phyloP scores from a whole-genome alignment of 805 yeast genomes.

The Alloascoidea hylecoeti region DNA sequence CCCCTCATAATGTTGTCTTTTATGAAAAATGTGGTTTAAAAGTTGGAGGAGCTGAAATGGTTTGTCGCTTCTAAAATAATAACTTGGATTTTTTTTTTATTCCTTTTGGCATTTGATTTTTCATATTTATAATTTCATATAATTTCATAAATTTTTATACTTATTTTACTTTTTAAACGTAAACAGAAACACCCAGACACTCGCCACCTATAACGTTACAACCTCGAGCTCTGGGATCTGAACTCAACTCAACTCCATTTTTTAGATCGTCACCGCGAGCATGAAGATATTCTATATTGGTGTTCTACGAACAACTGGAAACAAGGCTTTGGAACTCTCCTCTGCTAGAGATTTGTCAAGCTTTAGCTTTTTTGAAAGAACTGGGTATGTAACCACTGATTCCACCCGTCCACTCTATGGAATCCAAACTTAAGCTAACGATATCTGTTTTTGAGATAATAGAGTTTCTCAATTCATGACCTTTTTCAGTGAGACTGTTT shows the following conservation, averaged over 20 bases:
- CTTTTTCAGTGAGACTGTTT: conserved; percentile 82
- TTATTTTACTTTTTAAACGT: too few relatives aligned
- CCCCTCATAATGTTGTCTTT: conserved; percentile 66
- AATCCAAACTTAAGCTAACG: not conserved
- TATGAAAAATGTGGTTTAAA: conserved; percentile 79
- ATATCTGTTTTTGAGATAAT: conserved; percentile 2
- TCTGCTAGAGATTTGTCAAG: conserved; percentile 72
- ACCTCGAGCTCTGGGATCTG: too few relatives aligned
- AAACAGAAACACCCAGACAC: too few relatives aligned
- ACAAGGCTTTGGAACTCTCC: conserved; percentile 61
- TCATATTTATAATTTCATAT: too few relatives aligned
- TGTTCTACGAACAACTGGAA: conserved; percentile 48
- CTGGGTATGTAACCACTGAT: conserved; percentile 18
- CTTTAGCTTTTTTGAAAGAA: conserved; percentile 81
- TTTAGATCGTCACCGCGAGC: too few relatives aligned
- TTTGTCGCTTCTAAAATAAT: conserved; percentile 2
- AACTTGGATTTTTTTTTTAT: not conserved
- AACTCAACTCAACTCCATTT: too few relatives aligned
- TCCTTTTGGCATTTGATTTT: too few relatives aligned
- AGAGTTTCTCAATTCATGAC: conserved; percentile 89
- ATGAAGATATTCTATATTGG: conserved; percentile 94
- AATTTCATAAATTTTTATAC: too few relatives aligned
- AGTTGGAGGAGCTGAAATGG: conserved; percentile 26
- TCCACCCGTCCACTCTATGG: not conserved
- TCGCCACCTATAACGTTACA: too few relatives aligned